Evolutionary conservation across 257 asterid genomes (phyloP), one percentile per base, ranked within the genome.

Genomic region (Penstemon davidsonii): DNA sequence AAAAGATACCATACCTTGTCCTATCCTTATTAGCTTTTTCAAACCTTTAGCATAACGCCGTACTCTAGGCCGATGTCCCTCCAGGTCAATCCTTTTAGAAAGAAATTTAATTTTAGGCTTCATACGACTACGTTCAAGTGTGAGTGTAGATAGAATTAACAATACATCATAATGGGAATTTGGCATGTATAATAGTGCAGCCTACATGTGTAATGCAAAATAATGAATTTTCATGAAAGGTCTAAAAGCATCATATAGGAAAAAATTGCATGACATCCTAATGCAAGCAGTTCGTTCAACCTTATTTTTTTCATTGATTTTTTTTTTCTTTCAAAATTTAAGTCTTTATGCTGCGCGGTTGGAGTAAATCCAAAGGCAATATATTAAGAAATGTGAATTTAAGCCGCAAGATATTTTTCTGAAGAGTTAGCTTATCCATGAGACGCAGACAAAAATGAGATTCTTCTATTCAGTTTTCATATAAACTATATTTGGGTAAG

Each of bases 41-140:
- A 91, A 76, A 65, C 91, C 96, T 82, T 75, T 87, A 41, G 98
- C 98, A 67, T 87, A 89, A 69, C 83, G 86, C 55, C 98, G 88
- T 62, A 94, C 99, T 80, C 83, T 88, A 68, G 88, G 95, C 60
- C 96, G 96, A 89, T 81, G 99, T 66, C 92, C 93, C 77, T 84
- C 96, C 78, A 91, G 91, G 84, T 87, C 68, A 83, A 94, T 88
- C 96, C 99, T 94, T 81, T 67, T 40, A 80, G 55, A 78, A 40
- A 59, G 60, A 63, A 67, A 67, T 72, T 9, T 43, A 54, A 55
- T 68, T 39, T 67, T 63, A 80, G 72, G 61, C 43, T 39, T 57
- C 10, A 42, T 62, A 55, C 25, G 62, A 69, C 69, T 66, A 70
- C 55, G 58, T 70, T 63, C 69, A 70, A 56, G 40, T 60, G 61